A percentile compares a stretch with the other conserved stretches of the same genome.
Evolutionary conservation across 1,139 yeast genomes (phyloP).

Genomic region (Blastobotrys buckinghamii): DNA sequence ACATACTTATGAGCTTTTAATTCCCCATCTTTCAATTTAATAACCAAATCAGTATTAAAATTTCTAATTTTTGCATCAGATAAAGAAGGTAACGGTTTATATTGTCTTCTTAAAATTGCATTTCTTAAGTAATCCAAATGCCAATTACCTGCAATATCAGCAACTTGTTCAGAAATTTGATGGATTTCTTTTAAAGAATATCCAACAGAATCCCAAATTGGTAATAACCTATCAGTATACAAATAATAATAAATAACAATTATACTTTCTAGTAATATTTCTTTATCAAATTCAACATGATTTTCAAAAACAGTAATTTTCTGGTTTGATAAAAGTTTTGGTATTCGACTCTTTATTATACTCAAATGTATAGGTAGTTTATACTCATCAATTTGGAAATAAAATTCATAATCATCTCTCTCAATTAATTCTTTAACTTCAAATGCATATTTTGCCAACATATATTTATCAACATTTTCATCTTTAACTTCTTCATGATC

Average conservation of each 20-base stretch:
- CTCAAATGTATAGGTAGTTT: slow-evolving; percentile 25
- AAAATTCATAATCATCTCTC: slow-evolving; percentile 3
- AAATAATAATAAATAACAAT: slow-evolving; percentile 39
- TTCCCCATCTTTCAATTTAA: slow-evolving; percentile 40
- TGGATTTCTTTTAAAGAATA: neutral
- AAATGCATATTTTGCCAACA: neutral
- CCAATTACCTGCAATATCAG: slow-evolving; percentile 18
- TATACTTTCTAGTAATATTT: slow-evolving; percentile 28
- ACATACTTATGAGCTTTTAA: slow-evolving; percentile 45
- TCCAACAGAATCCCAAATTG: slow-evolving; percentile 36
- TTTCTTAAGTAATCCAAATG: slow-evolving; percentile 20
- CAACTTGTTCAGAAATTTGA: slow-evolving; percentile 25
- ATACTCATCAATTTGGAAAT: slow-evolving; percentile 4
- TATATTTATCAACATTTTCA: slow-evolving; percentile 5
- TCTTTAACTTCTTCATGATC: slow-evolving; percentile 8
- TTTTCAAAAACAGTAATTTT: neutral
- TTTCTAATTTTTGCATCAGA: slow-evolving; percentile 1
- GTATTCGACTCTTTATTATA: slow-evolving; percentile 20
- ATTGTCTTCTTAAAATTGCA: slow-evolving; percentile 19
- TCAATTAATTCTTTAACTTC: slow-evolving; percentile 5
- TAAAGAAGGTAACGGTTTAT: slow-evolving; percentile 17
- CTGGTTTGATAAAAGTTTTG: neutral
- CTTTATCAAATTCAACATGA: slow-evolving; percentile 17
- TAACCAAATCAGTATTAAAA: slow-evolving; percentile 22
- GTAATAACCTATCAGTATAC: slow-evolving; percentile 42